These are phyloP conservation scores for Drosera spatulata DNA, from an alignment of 179 eudicot species.

Conservation along the genomic window DNA sequence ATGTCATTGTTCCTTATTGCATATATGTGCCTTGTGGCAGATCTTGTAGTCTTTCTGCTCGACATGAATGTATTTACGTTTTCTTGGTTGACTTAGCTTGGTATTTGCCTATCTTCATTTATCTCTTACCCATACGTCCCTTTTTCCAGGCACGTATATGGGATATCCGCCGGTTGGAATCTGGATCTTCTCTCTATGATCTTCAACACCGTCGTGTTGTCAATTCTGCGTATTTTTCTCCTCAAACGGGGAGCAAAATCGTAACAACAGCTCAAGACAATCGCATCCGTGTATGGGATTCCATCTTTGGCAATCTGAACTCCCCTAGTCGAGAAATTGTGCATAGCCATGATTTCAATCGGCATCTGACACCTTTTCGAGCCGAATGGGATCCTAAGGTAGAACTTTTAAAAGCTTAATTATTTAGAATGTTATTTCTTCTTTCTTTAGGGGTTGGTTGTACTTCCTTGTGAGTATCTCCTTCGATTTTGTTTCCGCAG, in stretches of 20 bases:
- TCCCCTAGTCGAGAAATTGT: slow-evolving; percentile 94
- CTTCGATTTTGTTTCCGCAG: slow-evolving; percentile 25
- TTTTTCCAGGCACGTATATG: slow-evolving; percentile 20
- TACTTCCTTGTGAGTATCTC: not conserved
- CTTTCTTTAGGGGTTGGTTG: not conserved
- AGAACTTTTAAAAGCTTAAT: not conserved
- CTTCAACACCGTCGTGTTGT: slow-evolving; percentile 86
- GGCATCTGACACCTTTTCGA: slow-evolving; percentile 80
- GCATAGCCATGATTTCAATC: slow-evolving; percentile 93
- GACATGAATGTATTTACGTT: no score
- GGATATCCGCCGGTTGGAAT: slow-evolving; percentile 74
- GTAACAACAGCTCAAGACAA: slow-evolving; percentile 89
- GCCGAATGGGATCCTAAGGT: slow-evolving; percentile 99
- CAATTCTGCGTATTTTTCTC: slow-evolving; percentile 92
- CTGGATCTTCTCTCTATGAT: slow-evolving; percentile 51
- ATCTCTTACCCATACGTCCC: no score
- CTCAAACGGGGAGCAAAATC: slow-evolving; percentile 81
- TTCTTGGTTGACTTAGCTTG: no score
- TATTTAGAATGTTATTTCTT: not conserved
- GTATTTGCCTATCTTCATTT: no score
- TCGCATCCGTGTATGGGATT: slow-evolving; percentile 91
- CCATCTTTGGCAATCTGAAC: slow-evolving; percentile 63
- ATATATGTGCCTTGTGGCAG: no score
- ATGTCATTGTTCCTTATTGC: no score
- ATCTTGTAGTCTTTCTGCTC: no score